These are phyloP conservation scores for Clitopilus hobsonii DNA, from an alignment of 768 basidiomycete species.

Conservation along the genomic window DNA sequence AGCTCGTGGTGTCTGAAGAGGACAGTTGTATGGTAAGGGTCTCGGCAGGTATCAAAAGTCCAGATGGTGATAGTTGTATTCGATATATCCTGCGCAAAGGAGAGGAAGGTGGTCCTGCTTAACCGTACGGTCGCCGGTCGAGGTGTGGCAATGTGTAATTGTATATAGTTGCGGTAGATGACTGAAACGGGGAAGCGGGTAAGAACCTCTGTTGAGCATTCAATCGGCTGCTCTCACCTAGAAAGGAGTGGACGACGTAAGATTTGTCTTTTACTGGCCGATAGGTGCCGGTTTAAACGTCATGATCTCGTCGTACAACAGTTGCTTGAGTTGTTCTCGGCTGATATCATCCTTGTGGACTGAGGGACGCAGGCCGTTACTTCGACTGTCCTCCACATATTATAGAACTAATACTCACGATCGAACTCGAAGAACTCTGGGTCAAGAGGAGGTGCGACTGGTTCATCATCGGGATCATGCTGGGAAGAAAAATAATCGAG, in stretches of 20 bases:
- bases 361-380: conserved; percentile 23
- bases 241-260: not conserved
- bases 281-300: conserved; percentile 71
- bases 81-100: not conserved
- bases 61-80: not conserved
- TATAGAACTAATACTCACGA: conserved; percentile 40
- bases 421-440: conserved; percentile 98
- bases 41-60: not conserved
- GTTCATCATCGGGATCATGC: conserved; percentile 98
- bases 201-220: too few relatives aligned
- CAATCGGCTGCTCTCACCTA: not conserved
- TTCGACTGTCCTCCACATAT: conserved; percentile 3
- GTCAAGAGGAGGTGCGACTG: conserved; percentile 90
- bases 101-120: not conserved
- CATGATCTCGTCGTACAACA: conserved; percentile 94
- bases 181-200: too few relatives aligned
- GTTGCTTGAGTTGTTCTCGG: conserved; percentile 91
- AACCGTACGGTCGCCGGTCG: not conserved
- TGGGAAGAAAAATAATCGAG: conserved; percentile 18
- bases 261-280: not conserved
- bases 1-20: not conserved
- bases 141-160: not conserved
- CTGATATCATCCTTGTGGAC: conserved; percentile 96
- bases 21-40: not conserved
- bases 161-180: too few relatives aligned